Conservation (phyloP, 2,329 filamentous ascomycete genomes). For the Epichloe coenophiala region DNA sequence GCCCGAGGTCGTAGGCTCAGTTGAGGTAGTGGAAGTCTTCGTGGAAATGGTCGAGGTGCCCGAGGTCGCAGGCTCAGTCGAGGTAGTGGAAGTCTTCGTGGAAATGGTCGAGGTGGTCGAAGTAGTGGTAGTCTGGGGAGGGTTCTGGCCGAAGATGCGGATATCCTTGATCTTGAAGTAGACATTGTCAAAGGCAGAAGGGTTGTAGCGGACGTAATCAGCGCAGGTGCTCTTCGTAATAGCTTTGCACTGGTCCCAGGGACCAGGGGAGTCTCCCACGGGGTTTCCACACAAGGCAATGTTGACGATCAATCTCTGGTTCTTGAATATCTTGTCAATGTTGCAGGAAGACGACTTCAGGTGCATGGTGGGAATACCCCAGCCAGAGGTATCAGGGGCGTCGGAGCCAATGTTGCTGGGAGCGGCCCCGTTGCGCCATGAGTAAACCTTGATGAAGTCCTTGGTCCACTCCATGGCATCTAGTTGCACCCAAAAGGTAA, state of each 20-base stretch:
- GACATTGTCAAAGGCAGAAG: constrained; percentile 22
- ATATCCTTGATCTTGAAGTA: constrained; percentile 34
- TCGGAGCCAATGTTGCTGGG: constrained; percentile 23
- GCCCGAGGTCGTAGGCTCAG: not conserved
- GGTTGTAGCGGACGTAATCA: constrained; percentile 24
- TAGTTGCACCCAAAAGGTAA: constrained; percentile 10
- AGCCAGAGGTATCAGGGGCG: constrained; percentile 46
- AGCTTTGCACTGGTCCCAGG: constrained; percentile 14
- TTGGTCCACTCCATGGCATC: constrained; percentile 28
- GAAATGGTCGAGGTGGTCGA: constrained; percentile 1
- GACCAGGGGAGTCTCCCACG: constrained; percentile 18
- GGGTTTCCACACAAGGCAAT: constrained; percentile 64
- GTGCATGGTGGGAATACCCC: constrained; percentile 50
- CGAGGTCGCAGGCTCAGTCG: not conserved
- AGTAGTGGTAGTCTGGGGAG: constrained; percentile 4
- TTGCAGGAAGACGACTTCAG: constrained; percentile 49
- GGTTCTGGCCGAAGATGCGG: constrained; percentile 15
- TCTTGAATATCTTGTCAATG: constrained; percentile 46
- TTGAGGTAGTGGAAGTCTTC: no score
- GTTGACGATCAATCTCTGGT: constrained; percentile 62
- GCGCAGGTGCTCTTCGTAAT: constrained; percentile 17
- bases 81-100: no score
- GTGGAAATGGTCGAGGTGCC: not conserved
- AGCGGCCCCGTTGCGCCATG: constrained; percentile 19
- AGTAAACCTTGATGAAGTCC: constrained; percentile 28